phyloP scores from a whole-genome alignment of 2,329 filamentous ascomycete genomes.

The Sclerotinia spermophila region DNA sequence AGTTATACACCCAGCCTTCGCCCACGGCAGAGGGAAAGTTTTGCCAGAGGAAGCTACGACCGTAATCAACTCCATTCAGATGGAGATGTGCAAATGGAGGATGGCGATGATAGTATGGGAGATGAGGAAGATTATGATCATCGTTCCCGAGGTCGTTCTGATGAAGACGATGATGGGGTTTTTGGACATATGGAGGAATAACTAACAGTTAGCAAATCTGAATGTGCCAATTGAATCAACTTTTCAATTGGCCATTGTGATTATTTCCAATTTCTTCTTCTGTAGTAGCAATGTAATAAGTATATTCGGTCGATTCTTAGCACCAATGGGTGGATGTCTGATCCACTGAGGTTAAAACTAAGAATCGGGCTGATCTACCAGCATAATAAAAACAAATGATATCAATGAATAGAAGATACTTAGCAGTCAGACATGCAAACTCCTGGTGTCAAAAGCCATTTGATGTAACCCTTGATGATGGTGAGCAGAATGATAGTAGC shows the following conservation, averaged over 20 bases:
- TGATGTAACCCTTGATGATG: background rate
- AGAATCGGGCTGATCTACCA: slow-evolving; percentile 46
- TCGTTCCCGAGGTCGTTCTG: slow-evolving; percentile 61
- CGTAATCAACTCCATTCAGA: slow-evolving; percentile 52
- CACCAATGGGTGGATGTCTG: slow-evolving; percentile 60
- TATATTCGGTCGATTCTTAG: slow-evolving; percentile 49
- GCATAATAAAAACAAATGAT: slow-evolving; percentile 35
- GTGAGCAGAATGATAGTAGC: background rate
- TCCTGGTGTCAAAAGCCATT: background rate
- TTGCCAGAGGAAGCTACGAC: slow-evolving; percentile 45
- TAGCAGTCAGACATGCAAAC: background rate
- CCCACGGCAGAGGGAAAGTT: slow-evolving; percentile 60
- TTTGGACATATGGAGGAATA: slow-evolving; percentile 96
- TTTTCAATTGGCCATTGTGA: slow-evolving; percentile 13
- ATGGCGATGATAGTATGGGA: slow-evolving; percentile 58
- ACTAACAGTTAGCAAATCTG: slow-evolving; percentile 32
- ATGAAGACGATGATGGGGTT: slow-evolving; percentile 91
- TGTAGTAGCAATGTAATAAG: slow-evolving; percentile 26
- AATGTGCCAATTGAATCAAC: slow-evolving; percentile 5
- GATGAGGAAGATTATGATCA: slow-evolving; percentile 63
- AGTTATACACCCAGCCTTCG: slow-evolving; percentile 55
- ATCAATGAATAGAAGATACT: slow-evolving; percentile 4
- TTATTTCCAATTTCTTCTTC: slow-evolving; percentile 29
- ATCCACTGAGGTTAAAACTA: slow-evolving; percentile 69
- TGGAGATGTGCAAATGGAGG: slow-evolving; percentile 65